Evolutionary conservation across 2,329 filamentous ascomycete species (phyloP).

Genomic region (Talaromyces sp.): DNA sequence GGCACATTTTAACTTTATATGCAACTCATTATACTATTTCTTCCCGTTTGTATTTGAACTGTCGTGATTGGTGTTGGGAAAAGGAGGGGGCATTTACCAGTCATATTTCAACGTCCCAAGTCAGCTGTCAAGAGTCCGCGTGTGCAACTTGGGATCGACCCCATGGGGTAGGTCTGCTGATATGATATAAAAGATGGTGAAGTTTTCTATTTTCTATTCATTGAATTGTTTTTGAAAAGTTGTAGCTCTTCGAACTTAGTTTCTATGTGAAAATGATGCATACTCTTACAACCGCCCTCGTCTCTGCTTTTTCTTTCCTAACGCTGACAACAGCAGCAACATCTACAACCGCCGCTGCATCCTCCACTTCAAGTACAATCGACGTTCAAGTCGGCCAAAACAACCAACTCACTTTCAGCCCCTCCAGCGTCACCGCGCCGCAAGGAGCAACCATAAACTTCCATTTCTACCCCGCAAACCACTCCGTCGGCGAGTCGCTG

Average conservation of each 20-base stretch:
- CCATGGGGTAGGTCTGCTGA: not conserved
- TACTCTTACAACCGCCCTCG: not conserved
- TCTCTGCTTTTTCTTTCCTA: not conserved
- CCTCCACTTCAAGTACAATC: not conserved
- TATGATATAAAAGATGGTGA: not conserved
- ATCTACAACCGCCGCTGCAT: not conserved
- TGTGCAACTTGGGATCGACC: not conserved
- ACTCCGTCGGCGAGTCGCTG: constrained; percentile 59
- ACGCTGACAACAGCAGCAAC: not conserved
- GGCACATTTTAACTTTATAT: not conserved
- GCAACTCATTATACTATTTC: not conserved
- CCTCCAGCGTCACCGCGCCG: constrained; percentile 22
- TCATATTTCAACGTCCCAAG: not conserved
- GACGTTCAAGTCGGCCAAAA: constrained; percentile 30
- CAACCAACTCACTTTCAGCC: constrained; percentile 24
- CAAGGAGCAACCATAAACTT: constrained; percentile 43
- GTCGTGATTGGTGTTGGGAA: not conserved
- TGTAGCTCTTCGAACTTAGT: not conserved
- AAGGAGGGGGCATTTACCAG: not conserved
- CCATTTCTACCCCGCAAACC: constrained; percentile 58
- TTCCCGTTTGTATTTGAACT: not conserved
- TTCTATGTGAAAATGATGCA: not conserved
- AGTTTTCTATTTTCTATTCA: too few species aligned
- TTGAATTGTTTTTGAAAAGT: not conserved
- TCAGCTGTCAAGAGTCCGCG: not conserved